Percentiles rank a stretch among this genome's conserved stretches.
Evolutionary conservation across 2,329 filamentous ascomycete genomes (phyloP).

Genomic region (Elsinoe fawcettii): DNA sequence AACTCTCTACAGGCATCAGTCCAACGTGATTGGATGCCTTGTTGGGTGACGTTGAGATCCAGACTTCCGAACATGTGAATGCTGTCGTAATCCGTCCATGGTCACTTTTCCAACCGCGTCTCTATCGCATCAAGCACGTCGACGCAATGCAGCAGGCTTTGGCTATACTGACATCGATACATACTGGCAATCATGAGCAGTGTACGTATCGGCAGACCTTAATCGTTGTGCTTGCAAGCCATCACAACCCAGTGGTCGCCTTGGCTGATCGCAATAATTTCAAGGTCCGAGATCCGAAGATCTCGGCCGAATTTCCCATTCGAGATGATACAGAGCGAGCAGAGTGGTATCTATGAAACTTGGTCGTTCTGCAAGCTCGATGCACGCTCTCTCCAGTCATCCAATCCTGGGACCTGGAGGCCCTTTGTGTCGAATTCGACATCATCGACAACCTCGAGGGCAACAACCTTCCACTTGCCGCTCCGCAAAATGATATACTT

Average conservation of each 20-base stretch:
- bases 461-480: constrained; percentile 9
- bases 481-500: not conserved
- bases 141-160: too few relatives aligned
- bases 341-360: not conserved
- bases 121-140: too few relatives aligned
- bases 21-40: not conserved
- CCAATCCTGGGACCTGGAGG: not conserved
- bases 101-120: too few relatives aligned
- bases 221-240: too few relatives aligned
- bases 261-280: too few relatives aligned
- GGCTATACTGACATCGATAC: too few relatives aligned
- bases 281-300: not conserved
- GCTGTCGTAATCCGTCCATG: too few relatives aligned
- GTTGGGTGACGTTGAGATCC: not conserved
- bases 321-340: not conserved
- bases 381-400: not conserved
- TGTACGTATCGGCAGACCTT: too few relatives aligned
- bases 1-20: not conserved
- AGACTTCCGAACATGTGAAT: not conserved
- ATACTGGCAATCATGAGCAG: too few relatives aligned
- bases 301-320: not conserved
- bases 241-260: too few relatives aligned
- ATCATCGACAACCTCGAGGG: constrained; percentile 5
- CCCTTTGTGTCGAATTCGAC: not conserved
- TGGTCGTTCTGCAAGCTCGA: not conserved